Evolutionary conservation across 1,139 yeast genomes (phyloP), one percentile per base, ranked within the genome.

Genomic region (Magnusiomyces sp.): DNA sequence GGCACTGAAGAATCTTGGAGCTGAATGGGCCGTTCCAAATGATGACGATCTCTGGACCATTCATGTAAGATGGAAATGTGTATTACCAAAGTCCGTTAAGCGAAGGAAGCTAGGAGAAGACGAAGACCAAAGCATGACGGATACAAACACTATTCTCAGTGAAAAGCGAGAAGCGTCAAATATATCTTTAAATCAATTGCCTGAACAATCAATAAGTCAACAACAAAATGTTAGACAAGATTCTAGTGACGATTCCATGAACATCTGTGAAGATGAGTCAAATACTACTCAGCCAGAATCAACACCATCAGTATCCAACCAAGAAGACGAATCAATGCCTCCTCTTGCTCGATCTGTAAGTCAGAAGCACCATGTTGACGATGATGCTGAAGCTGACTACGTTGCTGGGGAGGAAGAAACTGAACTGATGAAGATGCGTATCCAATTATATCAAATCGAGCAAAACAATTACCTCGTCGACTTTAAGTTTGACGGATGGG

Each of bases 401-500:
- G 39, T 32, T 34, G 39, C 34, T 14, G 48, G 45, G 46, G 48
- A 58, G 55, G 59, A 57, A 40, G 73, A 74, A 19, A 83, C 86
- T n/a, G 90, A 85, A 62, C 72, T 84, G 71, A 87, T 94, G 94
- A 90, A 87, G 70, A 90, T 92, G 97, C 94, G 90, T 61, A 92
- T 92, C 55, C 99, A 94, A 66, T 75, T 92, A 54, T 92, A 90
- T 69, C 97, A 92, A 65, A 76, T 92, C 56, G 98, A 94, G 64
- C 95, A 95, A 46, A 90, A 92, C 66, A 92, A 92, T 64, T 92
- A 92, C 63, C 74, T 92, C 54, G 98, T 94, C 31, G 99, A 94
- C 66, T 94, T 94, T 72, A 92, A 92, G 68, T 92, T 92, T 65
- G 97, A 92, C 63, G 98, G 98, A 4, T 92, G 97, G 95, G 96